These are phyloP conservation scores for Zanthoxylum bungeanum DNA, from an alignment of 345 rosid species.

Conservation along the genomic window DNA sequence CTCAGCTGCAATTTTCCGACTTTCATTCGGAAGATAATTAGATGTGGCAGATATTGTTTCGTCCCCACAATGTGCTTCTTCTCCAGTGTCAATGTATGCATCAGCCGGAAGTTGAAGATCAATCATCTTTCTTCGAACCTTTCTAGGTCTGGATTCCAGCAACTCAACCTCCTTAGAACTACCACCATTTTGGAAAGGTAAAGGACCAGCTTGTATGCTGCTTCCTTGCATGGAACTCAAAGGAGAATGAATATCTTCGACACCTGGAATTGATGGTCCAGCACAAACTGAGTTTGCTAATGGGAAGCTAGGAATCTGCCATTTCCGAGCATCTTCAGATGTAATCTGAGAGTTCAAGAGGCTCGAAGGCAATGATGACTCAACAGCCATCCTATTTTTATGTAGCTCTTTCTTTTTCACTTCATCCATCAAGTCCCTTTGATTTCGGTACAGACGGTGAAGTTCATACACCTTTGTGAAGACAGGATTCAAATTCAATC, in stretches of 20 bases:
- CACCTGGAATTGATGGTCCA: conserved; percentile 44
- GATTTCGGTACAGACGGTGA: conserved; percentile 65
- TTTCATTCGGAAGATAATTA: conserved; percentile 44
- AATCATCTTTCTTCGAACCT: conserved; percentile 67
- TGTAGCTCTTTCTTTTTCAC: conserved; percentile 48
- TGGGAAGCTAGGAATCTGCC: conserved; percentile 63
- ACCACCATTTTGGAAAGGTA: conserved; percentile 49
- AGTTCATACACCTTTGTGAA: conserved; percentile 54
- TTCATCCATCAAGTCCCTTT: conserved; percentile 69
- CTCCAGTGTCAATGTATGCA: conserved; percentile 62
- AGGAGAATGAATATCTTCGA: conserved; percentile 52
- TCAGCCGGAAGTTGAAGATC: conserved; percentile 91
- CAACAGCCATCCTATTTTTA: conserved; percentile 32
- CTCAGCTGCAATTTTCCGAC: conserved; percentile 31
- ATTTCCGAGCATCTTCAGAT: conserved; percentile 59
- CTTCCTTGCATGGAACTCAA: conserved; percentile 50
- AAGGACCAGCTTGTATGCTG: conserved; percentile 45
- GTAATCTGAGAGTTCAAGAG: conserved; percentile 53
- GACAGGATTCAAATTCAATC: conserved; percentile 13
- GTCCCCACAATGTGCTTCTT: conserved; percentile 30
- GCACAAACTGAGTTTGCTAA: conserved; percentile 47
- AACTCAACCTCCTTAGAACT: conserved; percentile 53
- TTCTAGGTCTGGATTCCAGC: conserved; percentile 64
- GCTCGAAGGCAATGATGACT: conserved; percentile 53
- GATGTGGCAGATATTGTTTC: conserved; percentile 37